Evolutionary conservation across 257 asterid species (phyloP), one percentile per base, ranked within the genome.

Genomic region (Lavandula angustifolia): DNA sequence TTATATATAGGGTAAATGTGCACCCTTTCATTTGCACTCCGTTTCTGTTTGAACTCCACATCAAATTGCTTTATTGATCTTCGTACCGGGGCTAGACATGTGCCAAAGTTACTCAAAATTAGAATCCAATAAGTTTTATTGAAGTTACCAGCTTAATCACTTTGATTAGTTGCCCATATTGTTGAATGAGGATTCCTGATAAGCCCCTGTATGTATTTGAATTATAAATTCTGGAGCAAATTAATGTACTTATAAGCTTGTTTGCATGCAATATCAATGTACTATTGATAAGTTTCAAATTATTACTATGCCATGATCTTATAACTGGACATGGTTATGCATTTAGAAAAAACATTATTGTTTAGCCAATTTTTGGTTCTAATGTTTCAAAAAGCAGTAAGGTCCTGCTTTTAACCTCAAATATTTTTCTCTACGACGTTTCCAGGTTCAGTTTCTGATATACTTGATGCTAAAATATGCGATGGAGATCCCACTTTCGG

Each of bases 391-490:
- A 54, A 37, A 35, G 47, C 57, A 31, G 18, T 22, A 54, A 51
- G 40, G 16, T 68, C 68, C 11, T 62, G 56, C 53, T 54, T 9
- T 27, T 31, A 42, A 68, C 34, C 75, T 72, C 38, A 55, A 46
- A 29, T 59, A 5, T 38, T 38, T 27, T 31, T 53, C 62, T 40
- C 40, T 62, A 22, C 66, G 44, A 51, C 41, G 51, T 67, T 82
- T 75, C 13, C 96, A 90, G 99, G 99, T 94, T 78, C 99, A 94
- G 73, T 70, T 94, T 80, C 68, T 94, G 84, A 94, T 90, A 54
- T 94, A 94, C 85, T 94, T 94, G 75, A 94, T 94, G 99, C 91
- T 94, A 67, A 94, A 94, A 73, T 94, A 94, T 67, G 99, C 88
- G n/a, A 90, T 90, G 97, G 99, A 90, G 84, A 77, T 94, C 68